phyloP scores from a whole-genome alignment of 768 basidiomycete species.

The Leccinum olivaceopallidum region DNA sequence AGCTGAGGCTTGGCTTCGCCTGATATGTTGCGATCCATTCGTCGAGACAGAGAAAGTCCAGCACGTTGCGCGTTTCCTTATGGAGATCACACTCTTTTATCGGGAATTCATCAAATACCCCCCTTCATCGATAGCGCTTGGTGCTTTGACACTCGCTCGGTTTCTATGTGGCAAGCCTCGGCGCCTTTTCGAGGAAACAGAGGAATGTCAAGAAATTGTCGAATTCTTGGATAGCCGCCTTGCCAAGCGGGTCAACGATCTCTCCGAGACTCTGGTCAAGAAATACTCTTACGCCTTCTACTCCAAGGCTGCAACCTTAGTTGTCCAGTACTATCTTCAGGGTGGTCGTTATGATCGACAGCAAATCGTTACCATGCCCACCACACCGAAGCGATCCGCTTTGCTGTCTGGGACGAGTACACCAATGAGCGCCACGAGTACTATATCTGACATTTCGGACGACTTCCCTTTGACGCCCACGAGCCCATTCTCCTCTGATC shows the following conservation, averaged over 20 bases:
- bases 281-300: slow-evolving; percentile 98
- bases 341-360: slow-evolving; percentile 73
- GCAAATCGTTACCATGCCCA: slow-evolving; percentile 50
- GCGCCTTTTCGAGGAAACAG: slow-evolving; percentile 80
- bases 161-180: slow-evolving; percentile 83
- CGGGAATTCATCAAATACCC: slow-evolving; percentile 89
- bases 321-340: slow-evolving; percentile 91
- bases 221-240: slow-evolving; percentile 84
- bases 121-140: slow-evolving; percentile 88
- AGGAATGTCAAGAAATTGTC: slow-evolving; percentile 81
- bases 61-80: slow-evolving; percentile 94
- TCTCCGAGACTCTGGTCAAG: slow-evolving; percentile 95
- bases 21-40: slow-evolving; percentile 72
- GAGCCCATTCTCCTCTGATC: slow-evolving; percentile 52
- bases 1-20: slow-evolving; percentile 94
- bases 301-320: slow-evolving; percentile 91
- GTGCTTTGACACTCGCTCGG: slow-evolving; percentile 84
- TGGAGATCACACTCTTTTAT: slow-evolving; percentile 99
- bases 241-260: slow-evolving; percentile 83
- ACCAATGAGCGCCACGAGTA: slow-evolving; percentile 73
- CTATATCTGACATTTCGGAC: slow-evolving; percentile 73
- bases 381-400: slow-evolving; percentile 51
- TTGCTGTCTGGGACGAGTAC: slow-evolving; percentile 58
- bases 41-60: slow-evolving; percentile 89
- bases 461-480: slow-evolving; percentile 84